Conservation (phyloP, 75 land plant genomes). For the Picea glauca region DNA sequence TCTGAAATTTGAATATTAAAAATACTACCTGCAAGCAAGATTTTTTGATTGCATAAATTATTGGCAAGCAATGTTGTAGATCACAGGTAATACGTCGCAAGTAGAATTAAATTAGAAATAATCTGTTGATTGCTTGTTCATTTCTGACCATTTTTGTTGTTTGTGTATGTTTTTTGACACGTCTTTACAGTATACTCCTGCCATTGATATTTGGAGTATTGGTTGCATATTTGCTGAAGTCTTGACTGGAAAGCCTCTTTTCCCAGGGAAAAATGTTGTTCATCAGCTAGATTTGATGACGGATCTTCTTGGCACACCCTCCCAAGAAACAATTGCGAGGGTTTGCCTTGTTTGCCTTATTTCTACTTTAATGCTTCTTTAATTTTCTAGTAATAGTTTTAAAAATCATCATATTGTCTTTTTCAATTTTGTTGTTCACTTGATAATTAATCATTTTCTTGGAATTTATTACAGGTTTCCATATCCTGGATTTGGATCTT, state of each 20-base stretch:
- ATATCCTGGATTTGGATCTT: constrained; percentile 14
- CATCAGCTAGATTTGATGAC: constrained; percentile 80
- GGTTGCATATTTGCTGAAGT: constrained; percentile 90
- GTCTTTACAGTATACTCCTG: constrained; percentile 69
- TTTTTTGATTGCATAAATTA: not conserved
- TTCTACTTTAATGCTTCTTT: not conserved
- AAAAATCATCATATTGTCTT: too few species aligned
- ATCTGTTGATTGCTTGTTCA: not conserved
- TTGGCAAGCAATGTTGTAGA: not conserved
- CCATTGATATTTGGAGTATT: constrained; percentile 85
- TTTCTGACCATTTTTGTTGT: not conserved
- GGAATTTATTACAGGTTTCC: constrained; percentile 13
- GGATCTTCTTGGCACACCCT: constrained; percentile 74
- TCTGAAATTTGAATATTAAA: not conserved
- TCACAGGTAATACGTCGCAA: not conserved
- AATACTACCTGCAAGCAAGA: too few species aligned
- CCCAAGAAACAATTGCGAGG: constrained; percentile 62
- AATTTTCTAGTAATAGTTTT: not conserved
- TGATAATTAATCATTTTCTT: constrained; percentile 48
- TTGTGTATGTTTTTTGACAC: not conserved
- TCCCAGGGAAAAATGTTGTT: constrained; percentile 81
- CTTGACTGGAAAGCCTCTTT: constrained; percentile 74
- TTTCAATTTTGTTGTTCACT: constrained; percentile 33
- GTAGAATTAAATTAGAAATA: not conserved
- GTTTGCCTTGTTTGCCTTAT: constrained; percentile 48